Conservation (phyloP, 2,329 filamentous ascomycete species). For the Colletotrichum nymphaeae region DNA sequence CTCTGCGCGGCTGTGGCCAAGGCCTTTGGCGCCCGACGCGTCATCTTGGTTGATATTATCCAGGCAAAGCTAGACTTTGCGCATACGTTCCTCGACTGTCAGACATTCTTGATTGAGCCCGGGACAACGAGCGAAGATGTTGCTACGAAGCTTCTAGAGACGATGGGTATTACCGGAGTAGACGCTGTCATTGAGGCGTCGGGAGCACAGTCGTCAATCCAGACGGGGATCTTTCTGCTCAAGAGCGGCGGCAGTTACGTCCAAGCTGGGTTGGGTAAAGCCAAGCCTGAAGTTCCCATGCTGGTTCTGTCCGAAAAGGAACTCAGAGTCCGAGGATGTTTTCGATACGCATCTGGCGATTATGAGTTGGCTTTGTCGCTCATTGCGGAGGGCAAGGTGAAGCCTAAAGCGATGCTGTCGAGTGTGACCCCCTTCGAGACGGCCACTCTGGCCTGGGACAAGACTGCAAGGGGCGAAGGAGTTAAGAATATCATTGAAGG, state of each 20-base stretch:
- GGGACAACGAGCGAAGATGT: neutral
- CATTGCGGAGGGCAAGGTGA: constrained; percentile 7
- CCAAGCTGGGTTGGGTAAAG: constrained; percentile 9
- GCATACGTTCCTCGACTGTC: constrained; percentile 2
- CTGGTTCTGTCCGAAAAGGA: constrained; percentile 17
- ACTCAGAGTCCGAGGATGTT: constrained; percentile 10
- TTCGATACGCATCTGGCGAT: constrained; percentile 4
- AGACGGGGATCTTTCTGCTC: constrained; percentile 7
- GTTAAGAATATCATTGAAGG: constrained; percentile 38
- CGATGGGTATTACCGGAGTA: neutral
- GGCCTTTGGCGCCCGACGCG: constrained; percentile 13
- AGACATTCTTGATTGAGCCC: neutral
- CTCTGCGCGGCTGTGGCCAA: constrained; percentile 18
- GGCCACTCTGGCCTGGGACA: constrained; percentile 37
- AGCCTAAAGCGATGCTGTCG: constrained; percentile 5
- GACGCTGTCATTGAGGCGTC: constrained; percentile 15
- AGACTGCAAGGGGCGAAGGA: constrained; percentile 35
- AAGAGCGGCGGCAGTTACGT: constrained; percentile 18
- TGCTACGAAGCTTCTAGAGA: neutral
- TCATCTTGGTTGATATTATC: constrained; percentile 23
- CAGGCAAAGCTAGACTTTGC: constrained; percentile 22
- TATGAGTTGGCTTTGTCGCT: constrained; percentile 8
- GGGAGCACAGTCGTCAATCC: constrained; percentile 12
- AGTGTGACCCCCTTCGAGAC: constrained; percentile 32
- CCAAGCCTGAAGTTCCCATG: constrained; percentile 16